These are phyloP conservation scores for Rhizopogon sp. DNA, from an alignment of 768 basidiomycete genomes.

Conservation along the genomic window DNA sequence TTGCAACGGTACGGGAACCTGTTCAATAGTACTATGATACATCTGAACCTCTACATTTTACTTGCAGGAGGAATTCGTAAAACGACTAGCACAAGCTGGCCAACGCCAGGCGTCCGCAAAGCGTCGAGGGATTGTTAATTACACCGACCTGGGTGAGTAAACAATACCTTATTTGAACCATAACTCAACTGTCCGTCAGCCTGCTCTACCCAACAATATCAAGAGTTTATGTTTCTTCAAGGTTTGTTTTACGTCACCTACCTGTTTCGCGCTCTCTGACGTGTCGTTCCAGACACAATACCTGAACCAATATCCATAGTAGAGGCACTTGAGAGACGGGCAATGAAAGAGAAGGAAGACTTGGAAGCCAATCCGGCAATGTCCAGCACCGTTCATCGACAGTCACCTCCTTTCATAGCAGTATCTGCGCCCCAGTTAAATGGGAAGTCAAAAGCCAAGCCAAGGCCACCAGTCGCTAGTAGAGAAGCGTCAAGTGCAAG, in stretches of 20 bases:
- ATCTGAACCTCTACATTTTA: not conserved
- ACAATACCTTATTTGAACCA: not conserved
- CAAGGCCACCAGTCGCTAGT: constrained; percentile 27
- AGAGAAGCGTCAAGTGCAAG: constrained; percentile 28
- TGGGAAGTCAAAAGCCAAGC: constrained; percentile 36
- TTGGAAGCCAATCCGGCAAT: constrained; percentile 57
- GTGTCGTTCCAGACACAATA: constrained; percentile 49
- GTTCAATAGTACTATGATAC: constrained; percentile 4
- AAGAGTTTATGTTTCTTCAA: constrained; percentile 69
- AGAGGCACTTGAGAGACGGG: constrained; percentile 55
- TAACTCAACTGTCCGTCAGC: constrained; percentile 34
- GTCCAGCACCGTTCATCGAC: constrained; percentile 25
- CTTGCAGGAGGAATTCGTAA: constrained; percentile 79
- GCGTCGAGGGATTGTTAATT: constrained; percentile 54
- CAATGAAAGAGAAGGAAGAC: constrained; percentile 47
- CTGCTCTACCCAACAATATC: constrained; percentile 51
- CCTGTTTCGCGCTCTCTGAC: constrained; percentile 3
- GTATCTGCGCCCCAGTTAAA: constrained; percentile 21
- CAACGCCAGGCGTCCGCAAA: constrained; percentile 59
- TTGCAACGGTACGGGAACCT: constrained; percentile 60
- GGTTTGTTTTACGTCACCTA: constrained; percentile 32
- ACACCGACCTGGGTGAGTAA: constrained; percentile 70
- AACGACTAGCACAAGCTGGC: constrained; percentile 65
- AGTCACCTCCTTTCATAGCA: constrained; percentile 14
- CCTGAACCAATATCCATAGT: constrained; percentile 54